These are phyloP conservation scores for Candida sp. DNA, from an alignment of 1,139 yeast species.

Conservation along the genomic window DNA sequence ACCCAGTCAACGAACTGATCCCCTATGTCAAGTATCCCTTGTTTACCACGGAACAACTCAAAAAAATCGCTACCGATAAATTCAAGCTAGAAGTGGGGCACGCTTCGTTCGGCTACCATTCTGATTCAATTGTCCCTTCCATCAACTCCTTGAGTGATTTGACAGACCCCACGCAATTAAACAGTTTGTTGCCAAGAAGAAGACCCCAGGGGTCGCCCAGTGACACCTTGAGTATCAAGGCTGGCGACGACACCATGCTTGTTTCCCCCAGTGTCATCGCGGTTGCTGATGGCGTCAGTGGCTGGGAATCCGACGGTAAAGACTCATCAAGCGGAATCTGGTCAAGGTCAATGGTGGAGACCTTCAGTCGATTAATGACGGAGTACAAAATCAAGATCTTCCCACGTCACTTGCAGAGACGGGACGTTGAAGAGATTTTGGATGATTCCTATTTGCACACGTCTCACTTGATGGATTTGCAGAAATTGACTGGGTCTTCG, in stretches of 20 bases:
- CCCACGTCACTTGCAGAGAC: conserved; percentile 46
- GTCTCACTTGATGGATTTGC: conserved; percentile 56
- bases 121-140: conserved; percentile 39
- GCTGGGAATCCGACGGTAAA: conserved; percentile 55
- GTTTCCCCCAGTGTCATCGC: conserved; percentile 60
- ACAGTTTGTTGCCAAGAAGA: conserved; percentile 53
- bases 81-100: conserved; percentile 51
- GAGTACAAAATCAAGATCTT: conserved; percentile 46
- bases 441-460: conserved; percentile 58
- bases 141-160: conserved; percentile 56
- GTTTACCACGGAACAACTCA: conserved; percentile 45
- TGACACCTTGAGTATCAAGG: conserved; percentile 56
- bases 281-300: conserved; percentile 66
- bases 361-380: conserved; percentile 52
- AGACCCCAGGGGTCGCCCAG: conserved; percentile 58
- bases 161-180: conserved; percentile 52
- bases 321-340: conserved; percentile 52
- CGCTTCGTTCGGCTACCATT: conserved; percentile 55
- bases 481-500: conserved; percentile 54
- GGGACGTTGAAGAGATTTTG: conserved; percentile 50
- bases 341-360: conserved; percentile 61
- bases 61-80: conserved; percentile 38
- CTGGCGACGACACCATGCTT: conserved; percentile 69
- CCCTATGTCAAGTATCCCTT: conserved; percentile 49
- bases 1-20: conserved; percentile 28